Base-by-base conservation (phyloP, 176 grass and related monocot species). In the Carex pumila region DNA sequence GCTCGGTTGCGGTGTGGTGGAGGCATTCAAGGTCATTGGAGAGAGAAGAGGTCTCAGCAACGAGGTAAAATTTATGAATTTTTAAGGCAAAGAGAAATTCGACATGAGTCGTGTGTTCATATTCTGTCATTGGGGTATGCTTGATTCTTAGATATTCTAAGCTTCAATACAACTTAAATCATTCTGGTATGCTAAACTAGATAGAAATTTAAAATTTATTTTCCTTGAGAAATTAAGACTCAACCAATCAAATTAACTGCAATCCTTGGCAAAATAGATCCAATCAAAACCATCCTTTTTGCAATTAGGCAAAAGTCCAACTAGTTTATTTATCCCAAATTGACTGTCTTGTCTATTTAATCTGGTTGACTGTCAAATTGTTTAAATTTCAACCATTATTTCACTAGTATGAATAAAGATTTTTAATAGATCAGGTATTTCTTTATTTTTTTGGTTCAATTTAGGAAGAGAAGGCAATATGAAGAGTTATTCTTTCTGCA, bases 11-110 rank as follows among this genome's bases (percentile, higher is more conserved):
- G 1, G 87, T 85, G 55, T 83, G 86, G 0, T 85, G 86, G 66
- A 93, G 89, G 31, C 88, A 83, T 78, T 95, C 93, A 18, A 95
- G 62, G 14, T 91, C 85, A 30, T 82, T 45, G 3, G 86, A 74
- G 6, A 86, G 86, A 2, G 85, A 85, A 22, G 89, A 78, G 31
- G 93, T 91, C 60, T 93, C 88, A 0, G 76, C 57, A 2, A 98
- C 85, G 7, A 98, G 91, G 8, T 47, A 47, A 47, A 47, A 47
- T 41, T 36, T 36, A 36, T 36, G 34, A 36, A 36, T 3, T 36
- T 36, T 36, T 36, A 36, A 36, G 34, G 34, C 34, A 36, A 36
- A 36, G 34, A 2, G 34, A 36, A 36, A 36, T 36, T 36, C 34
- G 34, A 36, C 34, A 36, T 36, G 34, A 36, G 3, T 3, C 34